Base-by-base conservation (phyloP, 805 yeast genomes). In the Dipodascus albidus region DNA sequence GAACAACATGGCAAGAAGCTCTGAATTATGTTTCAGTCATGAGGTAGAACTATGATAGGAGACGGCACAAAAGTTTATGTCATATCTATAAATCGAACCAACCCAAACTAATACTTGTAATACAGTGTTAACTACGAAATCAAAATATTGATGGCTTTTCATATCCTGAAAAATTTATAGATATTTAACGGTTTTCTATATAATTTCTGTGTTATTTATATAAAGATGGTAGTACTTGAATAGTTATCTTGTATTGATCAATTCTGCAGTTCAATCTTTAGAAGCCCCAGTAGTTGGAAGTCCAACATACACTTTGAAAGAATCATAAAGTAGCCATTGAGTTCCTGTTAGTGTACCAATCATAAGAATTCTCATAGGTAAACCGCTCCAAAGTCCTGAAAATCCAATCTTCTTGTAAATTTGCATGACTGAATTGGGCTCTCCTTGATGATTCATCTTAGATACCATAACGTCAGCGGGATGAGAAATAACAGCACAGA, bases 391-490 rank as follows among this genome's bases (percentile, higher is more conserved):
- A 54, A 93, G 76, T 17, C 98, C 99, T 19, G 64, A 71, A 66
- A 91, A 91, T 1, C 98, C 98, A 64, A 91, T 90, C 63, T 80
- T 77, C 53, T 73, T 68, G 69, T 90, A 91, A 63, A 91, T 90
- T 64, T 93, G 80, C 56, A 70, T 62, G 47, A 86, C 75, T 9
- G 95, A 93, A 50, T 75, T 75, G 33, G 82, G 76, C 65, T 69
- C 70, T 63, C 79, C 81, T 62, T 81, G 89, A 56, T 84, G 77
- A 67, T 87, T 90, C 64, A 93, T 81, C 77, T 89, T 87, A 50
- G 96, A 86, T 23, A 91, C 98, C 96, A 93, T 83, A 33, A 91
- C 97, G 70, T 91, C 99, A n/a, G 98, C 98, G 20, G 99, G 99
- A 69, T 93, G 97, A 23, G 97, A 90, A 17, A 90, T 93, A 52